Evolutionary conservation across 1,284 basidiomycete genomes (phyloP).

Genomic region (Porodaedalea pini): DNA sequence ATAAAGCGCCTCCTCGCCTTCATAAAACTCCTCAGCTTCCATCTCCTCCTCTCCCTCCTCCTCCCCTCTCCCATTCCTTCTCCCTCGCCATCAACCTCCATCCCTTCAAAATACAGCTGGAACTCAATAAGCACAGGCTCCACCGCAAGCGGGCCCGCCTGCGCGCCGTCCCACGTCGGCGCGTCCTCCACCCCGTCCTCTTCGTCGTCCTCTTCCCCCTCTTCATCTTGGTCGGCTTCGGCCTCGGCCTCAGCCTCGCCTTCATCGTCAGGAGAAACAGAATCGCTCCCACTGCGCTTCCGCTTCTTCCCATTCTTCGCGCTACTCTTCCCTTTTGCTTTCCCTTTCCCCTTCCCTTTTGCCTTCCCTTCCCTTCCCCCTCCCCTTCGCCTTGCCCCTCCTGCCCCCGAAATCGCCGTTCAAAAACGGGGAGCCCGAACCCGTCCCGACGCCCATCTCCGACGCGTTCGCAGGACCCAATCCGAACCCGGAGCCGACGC

Average conservation of each 20-base stretch:
- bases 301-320: neutral
- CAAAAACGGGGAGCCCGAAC: too few species aligned
- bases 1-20: too few species aligned
- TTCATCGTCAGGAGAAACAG: neutral
- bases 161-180: conserved; percentile 11
- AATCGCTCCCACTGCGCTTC: neutral
- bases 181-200: neutral
- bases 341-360: conserved; percentile 32
- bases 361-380: neutral
- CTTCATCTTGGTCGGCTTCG: neutral
- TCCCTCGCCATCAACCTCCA: conserved; percentile 5
- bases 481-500: too few species aligned
- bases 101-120: conserved; percentile 37
- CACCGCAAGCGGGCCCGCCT: conserved; percentile 49
- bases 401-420: neutral
- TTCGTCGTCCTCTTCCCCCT: neutral
- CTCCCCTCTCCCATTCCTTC: neutral
- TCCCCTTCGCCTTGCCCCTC: conserved; percentile 34
- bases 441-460: too few species aligned
- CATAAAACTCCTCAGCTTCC: neutral
- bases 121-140: conserved; percentile 61
- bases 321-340: neutral
- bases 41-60: neutral
- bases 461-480: too few species aligned
- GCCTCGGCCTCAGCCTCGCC: neutral